These are phyloP conservation scores for Rhypophila decipiens DNA, from an alignment of 495 filamentous ascomycete genomes.

Conservation along the genomic window DNA sequence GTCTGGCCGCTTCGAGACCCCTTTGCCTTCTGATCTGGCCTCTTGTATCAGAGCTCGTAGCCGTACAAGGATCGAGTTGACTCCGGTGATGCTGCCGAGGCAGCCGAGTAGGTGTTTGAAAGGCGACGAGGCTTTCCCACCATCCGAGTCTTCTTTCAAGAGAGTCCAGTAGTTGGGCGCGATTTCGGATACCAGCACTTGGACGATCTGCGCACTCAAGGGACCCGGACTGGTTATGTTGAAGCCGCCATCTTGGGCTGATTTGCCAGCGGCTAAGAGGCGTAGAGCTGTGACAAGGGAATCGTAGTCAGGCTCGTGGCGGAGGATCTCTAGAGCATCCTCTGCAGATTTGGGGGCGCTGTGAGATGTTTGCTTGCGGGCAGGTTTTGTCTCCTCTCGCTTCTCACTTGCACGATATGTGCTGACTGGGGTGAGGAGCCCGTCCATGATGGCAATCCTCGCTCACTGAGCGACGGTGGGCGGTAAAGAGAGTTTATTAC, in stretches of 20 bases:
- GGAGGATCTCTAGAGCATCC: conserved; percentile 57
- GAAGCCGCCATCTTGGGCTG: conserved; percentile 37
- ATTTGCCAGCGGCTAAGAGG: conserved; percentile 42
- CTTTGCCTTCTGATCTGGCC: conserved; percentile 23
- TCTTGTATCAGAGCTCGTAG: conserved; percentile 49
- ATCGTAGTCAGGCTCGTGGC: conserved; percentile 55
- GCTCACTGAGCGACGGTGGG: too few species aligned
- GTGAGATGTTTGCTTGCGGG: conserved; percentile 9
- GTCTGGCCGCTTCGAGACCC: conserved; percentile 27
- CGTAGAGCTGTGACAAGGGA: conserved; percentile 46
- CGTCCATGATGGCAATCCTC: conserved; percentile 39
- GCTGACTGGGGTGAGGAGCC: conserved; percentile 43
- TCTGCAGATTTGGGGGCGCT: conserved; percentile 37
- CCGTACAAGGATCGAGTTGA: conserved; percentile 61
- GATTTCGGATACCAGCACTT: conserved; percentile 59
- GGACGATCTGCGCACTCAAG: conserved; percentile 61
- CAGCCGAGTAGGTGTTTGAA: conserved; percentile 53
- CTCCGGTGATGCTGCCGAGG: conserved; percentile 63
- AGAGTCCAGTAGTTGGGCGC: conserved; percentile 73
- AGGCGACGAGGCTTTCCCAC: conserved; percentile 15
- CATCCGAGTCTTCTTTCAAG: conserved; percentile 39
- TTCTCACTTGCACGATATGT: conserved; percentile 12
- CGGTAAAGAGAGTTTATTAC: too few species aligned
- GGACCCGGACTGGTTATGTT: conserved; percentile 59
- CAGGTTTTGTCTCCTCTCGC: conserved; percentile 6